Percentiles rank a stretch among this genome's conserved stretches.
phyloP scores from a whole-genome alignment of 768 basidiomycete genomes.

The Clavulina sp. region DNA sequence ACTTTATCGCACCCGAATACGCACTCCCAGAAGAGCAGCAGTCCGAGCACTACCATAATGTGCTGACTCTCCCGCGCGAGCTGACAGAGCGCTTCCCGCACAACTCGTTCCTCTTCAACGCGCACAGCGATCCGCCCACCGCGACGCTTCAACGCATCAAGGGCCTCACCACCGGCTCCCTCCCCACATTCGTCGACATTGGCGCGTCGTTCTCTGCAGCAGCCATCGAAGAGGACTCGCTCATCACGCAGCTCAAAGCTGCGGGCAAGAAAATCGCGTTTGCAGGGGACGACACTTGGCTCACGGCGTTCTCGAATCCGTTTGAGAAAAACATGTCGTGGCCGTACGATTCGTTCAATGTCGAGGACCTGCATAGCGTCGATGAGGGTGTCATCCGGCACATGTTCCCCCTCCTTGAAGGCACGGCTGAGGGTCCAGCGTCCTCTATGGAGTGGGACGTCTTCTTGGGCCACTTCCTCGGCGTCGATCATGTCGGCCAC shows the following conservation, averaged over 20 bases:
- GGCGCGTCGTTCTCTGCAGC: conserved; percentile 84
- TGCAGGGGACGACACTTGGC: conserved; percentile 97
- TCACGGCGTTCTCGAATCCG: conserved; percentile 62
- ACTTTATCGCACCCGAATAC: conserved; percentile 69
- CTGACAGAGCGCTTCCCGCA: conserved; percentile 45
- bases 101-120: conserved; percentile 73
- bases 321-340: conserved; percentile 59
- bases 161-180: conserved; percentile 81
- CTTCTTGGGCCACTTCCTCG: conserved; percentile 81
- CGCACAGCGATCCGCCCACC: conserved; percentile 88
- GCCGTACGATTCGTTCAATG: conserved; percentile 94
- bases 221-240: conserved; percentile 73
- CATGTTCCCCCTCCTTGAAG: conserved; percentile 55
- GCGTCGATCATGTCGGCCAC: conserved; percentile 94
- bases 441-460: conserved; percentile 86
- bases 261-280: conserved; percentile 57
- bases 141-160: conserved; percentile 91
- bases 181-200: conserved; percentile 92
- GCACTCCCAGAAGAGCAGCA: conserved; percentile 33
- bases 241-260: conserved; percentile 50
- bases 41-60: conserved; percentile 61
- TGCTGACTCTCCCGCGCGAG: conserved; percentile 61
- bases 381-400: conserved; percentile 78
- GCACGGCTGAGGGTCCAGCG: conserved; percentile 24
- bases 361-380: conserved; percentile 92